phyloP scores from a whole-genome alignment of 2,329 filamentous ascomycete species.

The Helicocarpus griseus region DNA sequence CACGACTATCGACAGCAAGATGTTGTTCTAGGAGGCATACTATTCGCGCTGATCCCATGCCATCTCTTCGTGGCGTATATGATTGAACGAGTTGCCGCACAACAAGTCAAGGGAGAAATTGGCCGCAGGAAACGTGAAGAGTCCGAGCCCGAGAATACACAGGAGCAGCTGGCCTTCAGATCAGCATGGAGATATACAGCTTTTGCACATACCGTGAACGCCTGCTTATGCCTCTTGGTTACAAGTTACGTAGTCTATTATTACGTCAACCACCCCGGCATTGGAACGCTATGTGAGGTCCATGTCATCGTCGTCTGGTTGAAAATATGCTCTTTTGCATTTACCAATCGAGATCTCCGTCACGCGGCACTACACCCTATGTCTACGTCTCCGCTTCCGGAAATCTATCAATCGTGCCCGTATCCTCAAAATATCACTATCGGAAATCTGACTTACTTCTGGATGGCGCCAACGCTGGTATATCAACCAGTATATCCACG shows the following conservation, averaged over 20 bases:
- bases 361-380: slow-evolving; percentile 80
- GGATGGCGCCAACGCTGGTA: slow-evolving; percentile 92
- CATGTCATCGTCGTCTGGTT: slow-evolving; percentile 94
- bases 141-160: slow-evolving; percentile 48
- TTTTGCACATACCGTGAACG: slow-evolving; percentile 72
- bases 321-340: slow-evolving; percentile 90
- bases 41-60: slow-evolving; percentile 82
- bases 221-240: slow-evolving; percentile 67
- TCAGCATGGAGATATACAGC: slow-evolving; percentile 73
- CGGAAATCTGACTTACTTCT: slow-evolving; percentile 83
- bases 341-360: slow-evolving; percentile 90
- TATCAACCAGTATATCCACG: slow-evolving; percentile 96
- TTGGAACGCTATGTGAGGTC: slow-evolving; percentile 80
- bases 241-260: slow-evolving; percentile 84
- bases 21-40: slow-evolving; percentile 60
- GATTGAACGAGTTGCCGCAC: slow-evolving; percentile 75
- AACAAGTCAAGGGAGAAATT: slow-evolving; percentile 62
- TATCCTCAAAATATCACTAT: slow-evolving; percentile 90
- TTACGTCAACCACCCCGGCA: slow-evolving; percentile 82
- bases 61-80: slow-evolving; percentile 85
- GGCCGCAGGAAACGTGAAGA: slow-evolving; percentile 47
- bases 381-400: slow-evolving; percentile 58
- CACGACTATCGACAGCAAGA: slow-evolving; percentile 79
- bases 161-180: slow-evolving; percentile 55
- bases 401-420: slow-evolving; percentile 71